These are phyloP conservation scores for Typha latifolia DNA, from an alignment of 176 grass and related monocot species.

Conservation along the genomic window DNA sequence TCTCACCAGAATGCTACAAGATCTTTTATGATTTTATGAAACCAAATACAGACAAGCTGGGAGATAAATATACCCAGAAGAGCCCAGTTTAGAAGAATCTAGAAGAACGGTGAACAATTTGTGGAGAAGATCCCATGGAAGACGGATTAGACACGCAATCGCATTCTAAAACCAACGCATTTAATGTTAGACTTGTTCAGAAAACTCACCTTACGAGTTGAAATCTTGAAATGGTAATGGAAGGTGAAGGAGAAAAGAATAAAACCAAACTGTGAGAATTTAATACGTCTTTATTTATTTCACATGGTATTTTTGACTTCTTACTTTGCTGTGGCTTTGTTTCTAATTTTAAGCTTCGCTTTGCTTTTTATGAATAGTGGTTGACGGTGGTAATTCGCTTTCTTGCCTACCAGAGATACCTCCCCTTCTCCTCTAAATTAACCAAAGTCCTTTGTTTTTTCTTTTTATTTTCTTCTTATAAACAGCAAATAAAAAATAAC, in stretches of 20 bases:
- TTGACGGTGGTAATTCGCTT: neutral
- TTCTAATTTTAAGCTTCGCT: slow-evolving; percentile 1
- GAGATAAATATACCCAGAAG: too few relatives aligned
- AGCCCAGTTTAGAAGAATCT: too few relatives aligned
- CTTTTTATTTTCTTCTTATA: too few relatives aligned
- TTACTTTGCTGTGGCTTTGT: neutral
- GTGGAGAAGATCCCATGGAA: neutral
- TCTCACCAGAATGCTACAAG: too few relatives aligned
- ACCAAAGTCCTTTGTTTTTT: too few relatives aligned
- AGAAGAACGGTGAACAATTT: neutral
- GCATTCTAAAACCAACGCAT: neutral
- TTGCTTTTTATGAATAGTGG: neutral
- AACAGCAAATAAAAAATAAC: too few relatives aligned
- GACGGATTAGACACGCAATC: neutral
- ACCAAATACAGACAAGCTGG: too few relatives aligned
- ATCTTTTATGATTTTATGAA: too few relatives aligned
- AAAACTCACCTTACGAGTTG: neutral
- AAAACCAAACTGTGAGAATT: too few relatives aligned
- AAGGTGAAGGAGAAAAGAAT: neutral
- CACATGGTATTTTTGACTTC: too few relatives aligned
- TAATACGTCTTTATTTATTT: too few relatives aligned
- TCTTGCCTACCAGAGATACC: neutral
- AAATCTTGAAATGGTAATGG: neutral
- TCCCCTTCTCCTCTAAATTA: neutral
- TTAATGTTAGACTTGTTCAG: neutral